phyloP scores from a whole-genome alignment of 495 filamentous ascomycete genomes.

The Penicillium verhagenii region DNA sequence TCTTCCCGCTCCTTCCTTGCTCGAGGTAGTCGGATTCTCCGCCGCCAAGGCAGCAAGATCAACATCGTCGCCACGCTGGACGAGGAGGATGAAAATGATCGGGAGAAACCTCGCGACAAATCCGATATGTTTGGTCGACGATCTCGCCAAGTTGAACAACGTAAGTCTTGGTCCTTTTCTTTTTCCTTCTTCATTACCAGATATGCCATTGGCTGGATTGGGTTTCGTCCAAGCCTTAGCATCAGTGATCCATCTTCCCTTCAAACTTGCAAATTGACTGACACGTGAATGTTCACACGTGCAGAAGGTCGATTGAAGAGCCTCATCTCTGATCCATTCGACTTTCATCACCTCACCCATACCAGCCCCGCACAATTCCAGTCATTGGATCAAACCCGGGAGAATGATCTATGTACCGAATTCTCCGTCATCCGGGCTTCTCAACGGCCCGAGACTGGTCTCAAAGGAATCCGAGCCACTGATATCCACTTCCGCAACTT shows the following conservation, averaged over 20 bases:
- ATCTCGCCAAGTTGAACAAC: conserved; percentile 1
- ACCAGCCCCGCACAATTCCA: conserved; percentile 65
- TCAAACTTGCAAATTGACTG: too few species aligned
- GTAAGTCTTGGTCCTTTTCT: too few species aligned
- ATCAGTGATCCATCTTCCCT: too few species aligned
- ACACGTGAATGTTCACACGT: conserved; percentile 4
- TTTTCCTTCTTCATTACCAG: too few species aligned
- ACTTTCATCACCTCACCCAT: conserved; percentile 86
- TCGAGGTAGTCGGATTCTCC: conserved; percentile 52
- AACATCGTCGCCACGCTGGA: conserved; percentile 48
- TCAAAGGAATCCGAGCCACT: conserved; percentile 62
- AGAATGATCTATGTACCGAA: conserved; percentile 63
- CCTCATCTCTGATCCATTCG: conserved; percentile 78
- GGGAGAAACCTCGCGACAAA: conserved; percentile 36
- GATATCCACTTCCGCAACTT: conserved; percentile 64
- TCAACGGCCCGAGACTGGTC: conserved; percentile 58
- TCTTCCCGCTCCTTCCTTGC: conserved; percentile 44
- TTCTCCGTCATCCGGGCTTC: conserved; percentile 66
- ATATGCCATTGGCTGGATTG: not conserved
- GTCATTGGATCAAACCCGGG: conserved; percentile 53
- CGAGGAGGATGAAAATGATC: conserved; percentile 44
- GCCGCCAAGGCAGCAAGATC: conserved; percentile 52
- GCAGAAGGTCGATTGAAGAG: conserved; percentile 42
- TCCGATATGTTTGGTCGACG: conserved; percentile 25
- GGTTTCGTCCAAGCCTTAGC: too few species aligned